A percentile compares a stretch with the other conserved stretches of the same genome.
Conservation (phyloP, 2,329 filamentous ascomycete species). For the Talaromyces atroroseus region DNA sequence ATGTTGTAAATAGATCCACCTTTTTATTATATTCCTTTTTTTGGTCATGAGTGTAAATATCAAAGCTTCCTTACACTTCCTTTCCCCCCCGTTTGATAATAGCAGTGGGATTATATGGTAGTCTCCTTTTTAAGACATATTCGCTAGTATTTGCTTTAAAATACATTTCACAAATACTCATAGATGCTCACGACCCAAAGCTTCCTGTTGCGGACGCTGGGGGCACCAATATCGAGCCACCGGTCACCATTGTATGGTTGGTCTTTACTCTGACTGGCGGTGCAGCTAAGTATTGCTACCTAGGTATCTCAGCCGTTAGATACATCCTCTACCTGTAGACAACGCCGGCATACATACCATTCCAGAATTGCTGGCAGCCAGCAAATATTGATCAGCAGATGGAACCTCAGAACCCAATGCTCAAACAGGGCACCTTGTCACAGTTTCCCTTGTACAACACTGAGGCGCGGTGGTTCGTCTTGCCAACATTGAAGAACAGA, state of each 20-base stretch:
- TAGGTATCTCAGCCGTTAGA: too few species aligned
- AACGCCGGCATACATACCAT: conserved; percentile 32
- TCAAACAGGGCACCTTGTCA: background rate
- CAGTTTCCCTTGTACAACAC: background rate
- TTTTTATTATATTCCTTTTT: background rate
- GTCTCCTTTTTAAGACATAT: too few species aligned
- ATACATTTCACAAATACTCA: too few species aligned
- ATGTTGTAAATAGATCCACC: conserved; percentile 55
- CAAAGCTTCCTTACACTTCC: background rate
- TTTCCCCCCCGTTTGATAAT: too few species aligned
- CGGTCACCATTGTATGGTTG: conserved; percentile 37
- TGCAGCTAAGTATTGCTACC: conserved; percentile 42
- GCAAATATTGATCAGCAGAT: conserved; percentile 47
- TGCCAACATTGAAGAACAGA: background rate
- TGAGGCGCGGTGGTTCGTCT: background rate
- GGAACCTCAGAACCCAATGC: conserved; percentile 20
- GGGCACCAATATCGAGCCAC: conserved; percentile 44
- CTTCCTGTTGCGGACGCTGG: conserved; percentile 27
- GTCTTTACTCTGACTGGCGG: conserved; percentile 47
- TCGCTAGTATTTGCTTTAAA: too few species aligned
- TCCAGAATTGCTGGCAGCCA: conserved; percentile 46
- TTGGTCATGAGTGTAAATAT: background rate
- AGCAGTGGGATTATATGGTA: too few species aligned
- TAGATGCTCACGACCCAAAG: too few species aligned
- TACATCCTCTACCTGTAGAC: too few species aligned